These are phyloP conservation scores for Cyberlindnera mrakii DNA, from an alignment of 805 yeast species.

Conservation along the genomic window DNA sequence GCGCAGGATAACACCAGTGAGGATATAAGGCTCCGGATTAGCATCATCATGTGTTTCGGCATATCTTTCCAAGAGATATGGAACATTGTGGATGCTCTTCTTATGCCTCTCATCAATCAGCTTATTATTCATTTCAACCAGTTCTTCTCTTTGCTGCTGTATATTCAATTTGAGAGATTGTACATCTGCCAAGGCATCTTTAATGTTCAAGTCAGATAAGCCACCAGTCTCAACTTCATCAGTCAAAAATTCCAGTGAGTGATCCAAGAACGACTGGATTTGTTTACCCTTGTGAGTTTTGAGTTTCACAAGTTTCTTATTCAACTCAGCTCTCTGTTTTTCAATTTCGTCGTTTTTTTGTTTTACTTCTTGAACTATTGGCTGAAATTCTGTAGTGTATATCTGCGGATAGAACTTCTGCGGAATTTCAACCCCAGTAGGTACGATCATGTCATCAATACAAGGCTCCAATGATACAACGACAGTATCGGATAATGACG, in stretches of 20 bases:
- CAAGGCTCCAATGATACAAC: constrained; percentile 26
- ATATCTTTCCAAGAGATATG: constrained; percentile 19
- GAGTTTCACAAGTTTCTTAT: constrained; percentile 18
- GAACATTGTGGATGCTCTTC: constrained; percentile 23
- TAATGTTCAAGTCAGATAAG: constrained; percentile 10
- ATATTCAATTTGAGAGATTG: constrained; percentile 6
- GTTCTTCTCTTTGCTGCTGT: constrained; percentile 9
- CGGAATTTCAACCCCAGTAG: constrained; percentile 24
- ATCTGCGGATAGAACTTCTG: constrained; percentile 35
- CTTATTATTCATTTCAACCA: constrained; percentile 4
- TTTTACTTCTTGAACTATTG: constrained; percentile 5
- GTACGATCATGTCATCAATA: constrained; percentile 1
- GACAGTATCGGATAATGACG: constrained; percentile 28
- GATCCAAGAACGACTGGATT: constrained; percentile 21
- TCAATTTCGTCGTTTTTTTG: constrained; percentile 1
- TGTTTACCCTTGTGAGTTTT: constrained; percentile 29
- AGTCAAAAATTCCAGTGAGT: constrained; percentile 20
- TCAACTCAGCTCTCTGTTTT: constrained; percentile 13
- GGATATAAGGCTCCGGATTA: constrained; percentile 31
- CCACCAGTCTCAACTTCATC: constrained; percentile 12
- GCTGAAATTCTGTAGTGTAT: constrained; percentile 25
- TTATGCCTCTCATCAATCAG: constrained; percentile 12
- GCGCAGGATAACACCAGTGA: constrained; percentile 31
- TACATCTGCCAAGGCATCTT: constrained; percentile 4
- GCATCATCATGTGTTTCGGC: constrained; percentile 1